Conservation (phyloP, 1,139 yeast genomes). For the Lipomyces yarrowii region DNA sequence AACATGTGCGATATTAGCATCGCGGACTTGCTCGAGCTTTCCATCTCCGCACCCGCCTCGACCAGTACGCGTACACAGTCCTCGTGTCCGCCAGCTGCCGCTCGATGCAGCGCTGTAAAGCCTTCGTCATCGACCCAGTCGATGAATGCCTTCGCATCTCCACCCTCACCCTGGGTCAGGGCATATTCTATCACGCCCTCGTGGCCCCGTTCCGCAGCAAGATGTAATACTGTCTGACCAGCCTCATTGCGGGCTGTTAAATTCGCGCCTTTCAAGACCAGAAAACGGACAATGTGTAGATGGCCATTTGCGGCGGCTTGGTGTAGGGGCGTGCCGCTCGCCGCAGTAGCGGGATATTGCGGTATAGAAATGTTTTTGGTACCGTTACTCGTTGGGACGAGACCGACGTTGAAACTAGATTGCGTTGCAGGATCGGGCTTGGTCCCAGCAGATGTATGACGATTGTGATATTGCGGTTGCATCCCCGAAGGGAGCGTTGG, state of each 20-base stretch:
- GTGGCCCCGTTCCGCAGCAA: background rate
- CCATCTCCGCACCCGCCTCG: background rate
- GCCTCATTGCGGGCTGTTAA: background rate
- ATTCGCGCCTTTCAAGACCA: background rate
- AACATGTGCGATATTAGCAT: background rate
- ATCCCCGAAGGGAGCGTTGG: background rate
- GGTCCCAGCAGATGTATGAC: background rate
- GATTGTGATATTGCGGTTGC: background rate
- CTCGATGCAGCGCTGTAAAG: background rate
- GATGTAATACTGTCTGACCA: background rate
- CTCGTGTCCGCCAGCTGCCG: background rate
- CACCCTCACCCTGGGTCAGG: background rate
- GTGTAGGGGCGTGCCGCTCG: background rate
- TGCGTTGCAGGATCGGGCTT: background rate
- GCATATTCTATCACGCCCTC: background rate
- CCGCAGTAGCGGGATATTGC: background rate
- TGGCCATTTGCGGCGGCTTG: background rate
- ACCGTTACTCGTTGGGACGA: background rate
- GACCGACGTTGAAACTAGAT: background rate
- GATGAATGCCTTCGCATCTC: background rate
- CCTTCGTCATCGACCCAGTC: background rate
- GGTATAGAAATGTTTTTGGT: background rate
- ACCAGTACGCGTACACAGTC: background rate
- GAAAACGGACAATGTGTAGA: background rate
- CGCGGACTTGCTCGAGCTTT: background rate